These are phyloP conservation scores for Thelonectria blattea DNA, from an alignment of 2,329 filamentous ascomycete species.

Conservation along the genomic window DNA sequence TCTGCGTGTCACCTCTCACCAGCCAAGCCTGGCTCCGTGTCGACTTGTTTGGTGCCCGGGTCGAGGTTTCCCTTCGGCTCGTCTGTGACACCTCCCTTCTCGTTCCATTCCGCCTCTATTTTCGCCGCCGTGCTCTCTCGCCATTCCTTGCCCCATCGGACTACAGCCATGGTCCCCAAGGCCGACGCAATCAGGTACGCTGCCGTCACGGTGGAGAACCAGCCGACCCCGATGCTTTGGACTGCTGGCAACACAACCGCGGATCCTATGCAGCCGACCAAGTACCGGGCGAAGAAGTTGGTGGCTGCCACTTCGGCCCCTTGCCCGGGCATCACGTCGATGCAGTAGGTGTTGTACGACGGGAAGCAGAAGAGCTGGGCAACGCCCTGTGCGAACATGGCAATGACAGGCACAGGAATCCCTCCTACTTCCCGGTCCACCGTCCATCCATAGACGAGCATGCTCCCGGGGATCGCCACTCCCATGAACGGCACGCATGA, in stretches of 20 bases:
- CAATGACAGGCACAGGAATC: slow-evolving; percentile 68
- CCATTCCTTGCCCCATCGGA: slow-evolving; percentile 50
- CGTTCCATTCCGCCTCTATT: slow-evolving; percentile 16
- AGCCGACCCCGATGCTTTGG: slow-evolving; percentile 77
- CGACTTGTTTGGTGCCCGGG: neutral
- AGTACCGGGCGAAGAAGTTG: slow-evolving; percentile 79
- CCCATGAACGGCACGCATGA: slow-evolving; percentile 64
- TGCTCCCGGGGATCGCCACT: slow-evolving; percentile 63
- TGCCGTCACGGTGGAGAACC: slow-evolving; percentile 73
- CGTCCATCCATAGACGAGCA: slow-evolving; percentile 67
- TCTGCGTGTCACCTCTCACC: slow-evolving; percentile 1
- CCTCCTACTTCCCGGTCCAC: slow-evolving; percentile 58
- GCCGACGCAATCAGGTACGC: slow-evolving; percentile 47
- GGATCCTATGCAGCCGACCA: slow-evolving; percentile 74
- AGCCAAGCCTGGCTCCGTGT: neutral
- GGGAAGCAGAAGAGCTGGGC: slow-evolving; percentile 79
- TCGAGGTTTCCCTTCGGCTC: neutral
- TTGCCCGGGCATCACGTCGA: slow-evolving; percentile 76
- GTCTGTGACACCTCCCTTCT: neutral
- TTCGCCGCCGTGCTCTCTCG: slow-evolving; percentile 43
- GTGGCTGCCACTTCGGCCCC: slow-evolving; percentile 78
- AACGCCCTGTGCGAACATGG: slow-evolving; percentile 77
- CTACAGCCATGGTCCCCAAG: slow-evolving; percentile 44
- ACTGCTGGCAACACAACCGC: slow-evolving; percentile 77
- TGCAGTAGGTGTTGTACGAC: slow-evolving; percentile 77